Evolutionary conservation across 192 early-diverging fungal species (phyloP).

Genomic region (Coemansia sp.): DNA sequence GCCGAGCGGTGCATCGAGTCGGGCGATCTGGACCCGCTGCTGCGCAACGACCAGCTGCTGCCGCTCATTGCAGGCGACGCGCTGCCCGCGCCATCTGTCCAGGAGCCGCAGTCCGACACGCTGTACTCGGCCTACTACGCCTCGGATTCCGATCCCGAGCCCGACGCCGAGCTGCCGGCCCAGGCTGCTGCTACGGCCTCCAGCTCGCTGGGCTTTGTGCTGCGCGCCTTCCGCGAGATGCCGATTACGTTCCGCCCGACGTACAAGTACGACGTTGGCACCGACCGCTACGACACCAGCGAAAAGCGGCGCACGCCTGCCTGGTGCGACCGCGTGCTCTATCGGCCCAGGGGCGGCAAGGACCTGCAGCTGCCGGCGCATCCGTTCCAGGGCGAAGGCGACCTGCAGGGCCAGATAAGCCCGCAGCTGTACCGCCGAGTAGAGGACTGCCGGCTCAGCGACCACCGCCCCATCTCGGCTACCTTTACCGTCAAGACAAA

Average conservation of each 20-base stretch:
- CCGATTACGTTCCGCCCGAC: conserved; percentile 85
- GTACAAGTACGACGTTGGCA: conserved; percentile 93
- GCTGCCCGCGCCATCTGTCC: neutral
- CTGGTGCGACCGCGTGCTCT: conserved; percentile 94
- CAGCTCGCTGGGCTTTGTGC: conserved; percentile 66
- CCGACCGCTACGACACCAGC: conserved; percentile 81
- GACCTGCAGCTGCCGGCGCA: neutral
- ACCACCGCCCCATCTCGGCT: conserved; percentile 82
- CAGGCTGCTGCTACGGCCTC: neutral
- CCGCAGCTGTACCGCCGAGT: conserved; percentile 62
- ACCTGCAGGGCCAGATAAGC: conserved; percentile 25
- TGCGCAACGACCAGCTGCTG: conserved; percentile 64
- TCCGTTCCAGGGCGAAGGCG: conserved; percentile 13
- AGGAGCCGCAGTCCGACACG: neutral
- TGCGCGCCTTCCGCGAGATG: conserved; percentile 74
- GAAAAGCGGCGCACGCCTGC: conserved; percentile 92
- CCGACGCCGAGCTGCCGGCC: conserved; percentile 12
- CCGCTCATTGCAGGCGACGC: conserved; percentile 26
- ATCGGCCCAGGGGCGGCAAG: conserved; percentile 36
- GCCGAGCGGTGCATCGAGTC: conserved; percentile 59
- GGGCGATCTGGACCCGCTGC: conserved; percentile 59
- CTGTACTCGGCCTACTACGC: conserved; percentile 4
- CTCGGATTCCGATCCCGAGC: conserved; percentile 26
- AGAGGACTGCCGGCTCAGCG: conserved; percentile 67
- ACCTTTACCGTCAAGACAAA: conserved; percentile 65